These are phyloP conservation scores for Populus hybrid DNA, from an alignment of 441 rosid genomes.

Conservation along the genomic window DNA sequence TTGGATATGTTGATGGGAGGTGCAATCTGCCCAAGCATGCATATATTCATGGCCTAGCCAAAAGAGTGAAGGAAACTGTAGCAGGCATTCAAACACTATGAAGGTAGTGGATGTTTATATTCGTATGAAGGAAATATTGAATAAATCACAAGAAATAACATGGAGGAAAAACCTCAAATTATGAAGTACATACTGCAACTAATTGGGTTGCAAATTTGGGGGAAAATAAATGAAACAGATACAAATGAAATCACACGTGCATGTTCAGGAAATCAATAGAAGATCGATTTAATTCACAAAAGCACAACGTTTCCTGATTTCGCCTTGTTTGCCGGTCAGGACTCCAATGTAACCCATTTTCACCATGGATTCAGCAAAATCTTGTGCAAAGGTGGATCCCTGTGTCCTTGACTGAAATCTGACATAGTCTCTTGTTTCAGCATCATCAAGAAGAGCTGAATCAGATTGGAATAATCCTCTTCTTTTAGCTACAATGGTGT, in stretches of 20 bases:
- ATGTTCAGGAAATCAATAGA: background rate
- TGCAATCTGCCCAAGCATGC: too few relatives aligned
- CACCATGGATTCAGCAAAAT: constrained; percentile 9
- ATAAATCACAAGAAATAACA: background rate
- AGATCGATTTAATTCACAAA: background rate
- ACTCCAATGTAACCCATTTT: constrained; percentile 13
- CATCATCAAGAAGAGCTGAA: constrained; percentile 9
- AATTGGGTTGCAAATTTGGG: background rate
- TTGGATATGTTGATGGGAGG: too few relatives aligned
- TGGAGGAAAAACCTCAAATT: background rate
- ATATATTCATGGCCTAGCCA: too few relatives aligned
- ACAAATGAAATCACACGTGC: background rate
- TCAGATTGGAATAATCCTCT: constrained; percentile 16
- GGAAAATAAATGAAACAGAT: background rate
- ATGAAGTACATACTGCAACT: background rate
- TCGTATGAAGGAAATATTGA: background rate
- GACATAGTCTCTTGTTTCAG: background rate
- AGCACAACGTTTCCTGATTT: constrained; percentile 14
- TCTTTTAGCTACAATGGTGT: background rate
- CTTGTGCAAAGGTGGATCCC: background rate
- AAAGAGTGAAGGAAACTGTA: too few relatives aligned
- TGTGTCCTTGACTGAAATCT: background rate
- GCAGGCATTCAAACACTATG: background rate
- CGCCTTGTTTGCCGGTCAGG: constrained; percentile 8
- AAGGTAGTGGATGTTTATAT: background rate